These are phyloP conservation scores for Aspergillus sp. DNA, from an alignment of 2,329 filamentous ascomycete species.

Conservation along the genomic window DNA sequence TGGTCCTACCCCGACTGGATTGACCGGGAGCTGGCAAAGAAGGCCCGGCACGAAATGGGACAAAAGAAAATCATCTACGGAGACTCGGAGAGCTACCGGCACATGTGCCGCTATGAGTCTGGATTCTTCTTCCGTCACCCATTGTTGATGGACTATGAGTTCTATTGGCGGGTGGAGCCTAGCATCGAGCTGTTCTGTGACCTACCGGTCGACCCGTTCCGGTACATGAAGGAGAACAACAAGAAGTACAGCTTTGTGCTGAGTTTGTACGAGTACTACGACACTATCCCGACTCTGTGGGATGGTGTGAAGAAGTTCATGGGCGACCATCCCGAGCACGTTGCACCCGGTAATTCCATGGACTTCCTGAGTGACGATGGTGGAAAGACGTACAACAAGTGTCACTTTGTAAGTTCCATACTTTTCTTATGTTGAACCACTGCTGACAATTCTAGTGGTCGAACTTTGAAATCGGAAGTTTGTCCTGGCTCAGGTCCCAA, in stretches of 20 bases:
- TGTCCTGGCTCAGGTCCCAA: conserved; percentile 86
- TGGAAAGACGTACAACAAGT: conserved; percentile 90
- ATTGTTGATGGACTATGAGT: conserved; percentile 92
- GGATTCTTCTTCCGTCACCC: conserved; percentile 98
- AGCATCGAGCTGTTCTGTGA: conserved; percentile 96
- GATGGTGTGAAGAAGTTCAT: conserved; percentile 93
- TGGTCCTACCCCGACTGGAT: conserved; percentile 97
- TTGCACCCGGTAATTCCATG: conserved; percentile 77
- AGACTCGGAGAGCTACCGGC: conserved; percentile 90
- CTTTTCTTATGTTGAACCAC: not conserved
- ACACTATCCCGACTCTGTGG: conserved; percentile 95
- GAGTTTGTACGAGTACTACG: conserved; percentile 90
- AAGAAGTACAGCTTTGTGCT: conserved; percentile 99
- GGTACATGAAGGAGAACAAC: conserved; percentile 86
- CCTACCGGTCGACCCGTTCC: conserved; percentile 91
- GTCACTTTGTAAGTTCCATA: conserved; percentile 70
- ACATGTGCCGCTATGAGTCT: conserved; percentile 99
- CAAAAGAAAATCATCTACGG: conserved; percentile 96
- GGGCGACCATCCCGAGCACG: conserved; percentile 77
- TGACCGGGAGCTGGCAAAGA: conserved; percentile 83
- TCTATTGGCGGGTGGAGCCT: conserved; percentile 99
- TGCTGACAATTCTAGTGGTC: conserved; percentile 62
- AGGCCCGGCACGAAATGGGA: conserved; percentile 89
- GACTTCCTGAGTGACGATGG: conserved; percentile 83
- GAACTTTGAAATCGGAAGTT: conserved; percentile 93